These are phyloP conservation scores for Claviceps sp. DNA, from an alignment of 2,329 filamentous ascomycete genomes.

Conservation along the genomic window DNA sequence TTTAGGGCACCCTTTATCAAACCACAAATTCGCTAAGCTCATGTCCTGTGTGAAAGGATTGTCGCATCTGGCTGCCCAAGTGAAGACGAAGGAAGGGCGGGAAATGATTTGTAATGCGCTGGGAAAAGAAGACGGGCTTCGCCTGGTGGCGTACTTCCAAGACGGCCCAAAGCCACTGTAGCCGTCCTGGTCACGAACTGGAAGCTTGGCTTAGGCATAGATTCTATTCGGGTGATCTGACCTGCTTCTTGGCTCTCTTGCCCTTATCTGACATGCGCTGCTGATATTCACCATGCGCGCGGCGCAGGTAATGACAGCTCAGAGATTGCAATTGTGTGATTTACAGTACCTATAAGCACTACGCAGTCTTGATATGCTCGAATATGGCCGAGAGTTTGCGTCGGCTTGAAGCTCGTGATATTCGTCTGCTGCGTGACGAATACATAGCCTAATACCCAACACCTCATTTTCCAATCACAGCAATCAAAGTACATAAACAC, in stretches of 20 bases:
- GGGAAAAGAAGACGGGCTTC: constrained; percentile 16
- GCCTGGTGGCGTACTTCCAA: constrained; percentile 18
- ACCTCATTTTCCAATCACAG: too few species aligned
- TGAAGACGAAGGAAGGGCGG: constrained; percentile 9
- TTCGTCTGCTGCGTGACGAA: too few species aligned
- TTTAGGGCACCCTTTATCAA: constrained; percentile 15
- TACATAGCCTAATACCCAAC: too few species aligned
- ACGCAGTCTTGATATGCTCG: too few species aligned
- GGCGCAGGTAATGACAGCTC: too few species aligned
- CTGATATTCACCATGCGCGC: not conserved
- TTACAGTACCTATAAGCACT: too few species aligned
- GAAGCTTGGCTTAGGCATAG: not conserved
- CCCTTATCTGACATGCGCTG: not conserved
- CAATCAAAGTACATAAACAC: too few species aligned
- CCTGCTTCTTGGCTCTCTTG: not conserved
- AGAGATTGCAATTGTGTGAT: too few species aligned
- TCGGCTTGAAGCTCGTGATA: too few species aligned
- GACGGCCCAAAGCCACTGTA: constrained; percentile 9
- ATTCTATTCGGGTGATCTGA: not conserved
- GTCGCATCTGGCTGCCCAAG: constrained; percentile 14
- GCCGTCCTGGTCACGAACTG: not conserved
- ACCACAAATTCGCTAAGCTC: constrained; percentile 14
- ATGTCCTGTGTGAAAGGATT: constrained; percentile 16
- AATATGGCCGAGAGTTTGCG: too few species aligned
- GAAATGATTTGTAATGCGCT: constrained; percentile 14